Conservation (phyloP, 1,284 basidiomycete species). For the Rhizoctonia solani region DNA sequence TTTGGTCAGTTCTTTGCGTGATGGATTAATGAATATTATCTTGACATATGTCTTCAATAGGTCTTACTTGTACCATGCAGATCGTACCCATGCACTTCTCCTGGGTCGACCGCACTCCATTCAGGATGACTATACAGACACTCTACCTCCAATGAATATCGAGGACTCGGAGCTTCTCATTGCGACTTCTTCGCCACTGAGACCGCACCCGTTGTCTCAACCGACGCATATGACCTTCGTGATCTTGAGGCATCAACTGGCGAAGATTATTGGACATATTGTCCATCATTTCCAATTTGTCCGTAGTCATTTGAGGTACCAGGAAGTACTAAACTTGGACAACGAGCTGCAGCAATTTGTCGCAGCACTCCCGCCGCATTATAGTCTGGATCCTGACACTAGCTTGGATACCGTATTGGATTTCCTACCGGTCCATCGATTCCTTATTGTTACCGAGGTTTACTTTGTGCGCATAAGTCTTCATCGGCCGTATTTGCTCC, state of each 20-base stretch:
- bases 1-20: slow-evolving; percentile 63
- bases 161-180: slow-evolving; percentile 60
- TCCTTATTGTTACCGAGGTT: slow-evolving; percentile 75
- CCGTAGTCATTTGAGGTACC: slow-evolving; percentile 78
- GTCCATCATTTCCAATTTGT: slow-evolving; percentile 96
- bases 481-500: slow-evolving; percentile 76
- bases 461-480: slow-evolving; percentile 74
- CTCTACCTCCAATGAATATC: slow-evolving; percentile 80
- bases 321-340: slow-evolving; percentile 82
- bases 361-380: slow-evolving; percentile 74
- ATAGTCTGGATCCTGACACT: slow-evolving; percentile 73
- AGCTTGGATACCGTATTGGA: slow-evolving; percentile 68
- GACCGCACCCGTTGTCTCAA: slow-evolving; percentile 48
- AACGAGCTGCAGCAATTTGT: slow-evolving; percentile 84
- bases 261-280: slow-evolving; percentile 85
- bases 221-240: slow-evolving; percentile 89
- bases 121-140: slow-evolving; percentile 84
- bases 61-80: slow-evolving; percentile 92
- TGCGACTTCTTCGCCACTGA: slow-evolving; percentile 42
- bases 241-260: slow-evolving; percentile 82
- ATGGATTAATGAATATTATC: slow-evolving; percentile 7
- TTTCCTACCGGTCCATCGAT: slow-evolving; percentile 74
- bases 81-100: slow-evolving; percentile 89
- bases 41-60: slow-evolving; percentile 48
- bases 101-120: slow-evolving; percentile 88